Base-by-base conservation (phyloP, 768 basidiomycete genomes). In the Cystofilobasidium ferigula region DNA sequence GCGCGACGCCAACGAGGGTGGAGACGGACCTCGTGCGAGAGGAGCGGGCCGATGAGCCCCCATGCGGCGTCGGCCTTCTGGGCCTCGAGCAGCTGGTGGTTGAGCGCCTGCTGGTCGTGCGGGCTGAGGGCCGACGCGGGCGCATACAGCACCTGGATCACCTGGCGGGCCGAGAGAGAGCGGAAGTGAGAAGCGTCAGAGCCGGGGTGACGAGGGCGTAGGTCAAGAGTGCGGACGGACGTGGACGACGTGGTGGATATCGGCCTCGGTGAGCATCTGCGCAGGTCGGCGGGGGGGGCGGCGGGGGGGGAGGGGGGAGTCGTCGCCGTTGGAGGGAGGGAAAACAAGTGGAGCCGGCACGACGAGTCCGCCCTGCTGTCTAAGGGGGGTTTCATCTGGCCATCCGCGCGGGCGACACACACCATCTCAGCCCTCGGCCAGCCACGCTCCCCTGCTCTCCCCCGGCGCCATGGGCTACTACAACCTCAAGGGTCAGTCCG, bases 1-100 rank as follows among this genome's bases (percentile, higher is more conserved):
- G 10, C 3, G 43, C 40, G 20, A 35, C 20, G 30, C 16, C 57
- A 35, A 10, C 3, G 34, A 20, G 22, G n/a, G 13, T 20, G 28
- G 14, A 22, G 3, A 54, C 69, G 45, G 20, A 71, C 71, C 34
- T 79, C 77, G 71, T 86, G 80, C 18, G 84, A 80, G 30, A 91
- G 77, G 69, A 92, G 81, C 0, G 89, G 88, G 40, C 87, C 80
- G 24, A 90, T 83, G 56, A 92, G 78, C 12, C 87, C 88, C 89
- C 88, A 92, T 3, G 87, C 87, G 71, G 87, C 87, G 32, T 70
- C 67, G 18, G 63, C 60, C 43, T 67, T 69, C 61, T 72, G 70
- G 42, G 71, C 64, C 32, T 71, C 57, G 14, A 70, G 62, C 42
- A 73, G 69, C 28, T 71, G 68, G 24, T 67, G 51, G 36, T 71